Base-by-base conservation (phyloP, 163 green algal genomes). In the Volvox carteri region DNA sequence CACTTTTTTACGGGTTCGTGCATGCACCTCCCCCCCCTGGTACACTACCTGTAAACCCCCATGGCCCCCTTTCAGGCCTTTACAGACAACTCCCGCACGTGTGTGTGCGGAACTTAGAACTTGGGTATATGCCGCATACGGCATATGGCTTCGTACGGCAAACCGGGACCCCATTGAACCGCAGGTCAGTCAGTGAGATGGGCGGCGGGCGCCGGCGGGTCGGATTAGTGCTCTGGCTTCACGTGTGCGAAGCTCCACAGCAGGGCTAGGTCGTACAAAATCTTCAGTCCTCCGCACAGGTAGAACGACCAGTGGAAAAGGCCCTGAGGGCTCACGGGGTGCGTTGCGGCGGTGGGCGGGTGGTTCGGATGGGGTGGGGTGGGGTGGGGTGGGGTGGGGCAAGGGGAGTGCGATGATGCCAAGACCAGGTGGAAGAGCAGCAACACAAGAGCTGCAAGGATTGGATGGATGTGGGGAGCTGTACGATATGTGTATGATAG, bases 261-360 rank as follows among this genome's bases (percentile, higher is more conserved):
- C 44, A 90, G 77, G 21, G 68, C 2, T n/a, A 90, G 50, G 84
- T 90, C 89, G 84, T 92, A 92, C 35, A 78, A 25, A 35, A 87
- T 90, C 83, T 90, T 90, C 35, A 90, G 44, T 67, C 65, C 77
- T 2, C 89, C 84, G 25, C 58, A 86, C 41, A 85, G 18, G 76
- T 85, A 87, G 75, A 91, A 91, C 11, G 88, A 81, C 54, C 72
- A 84, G 25, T 56, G 41, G 42, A 89, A 92, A 35, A 79, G 21
- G 28, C 37, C 73, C 48, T 86, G 44, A n/a, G n/a, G n/a, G n/a
- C n/a, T n/a, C n/a, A n/a, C n/a, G n/a, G n/a, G n/a, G n/a, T n/a
- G n/a, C n/a, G n/a, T n/a, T n/a, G n/a, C n/a, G n/a, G n/a, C n/a
- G n/a, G n/a, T n/a, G n/a, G n/a, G n/a, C n/a, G n/a, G n/a, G n/a